Percentiles rank a stretch among this genome's conserved stretches.
phyloP scores from a whole-genome alignment of 2,329 filamentous ascomycete genomes.

The Fusarium continuum region DNA sequence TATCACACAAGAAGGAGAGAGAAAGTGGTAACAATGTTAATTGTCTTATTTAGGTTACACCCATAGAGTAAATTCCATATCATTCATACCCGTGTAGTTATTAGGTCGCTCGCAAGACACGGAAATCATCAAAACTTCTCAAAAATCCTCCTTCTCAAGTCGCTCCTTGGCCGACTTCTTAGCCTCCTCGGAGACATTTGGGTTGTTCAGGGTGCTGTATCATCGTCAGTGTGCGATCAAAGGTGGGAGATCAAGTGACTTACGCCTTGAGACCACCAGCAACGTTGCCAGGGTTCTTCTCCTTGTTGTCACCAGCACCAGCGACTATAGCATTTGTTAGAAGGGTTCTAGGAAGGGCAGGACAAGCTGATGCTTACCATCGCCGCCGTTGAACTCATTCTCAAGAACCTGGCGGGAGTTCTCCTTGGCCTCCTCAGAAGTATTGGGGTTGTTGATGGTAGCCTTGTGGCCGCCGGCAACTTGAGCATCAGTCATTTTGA shows the following conservation, averaged over 20 bases:
- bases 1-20: neutral
- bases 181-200: conserved; percentile 64
- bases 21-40: neutral
- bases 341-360: neutral
- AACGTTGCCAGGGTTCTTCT: conserved; percentile 65
- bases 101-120: neutral
- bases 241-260: conserved; percentile 28
- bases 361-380: conserved; percentile 40
- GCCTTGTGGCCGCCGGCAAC: conserved; percentile 68
- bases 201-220: conserved; percentile 61
- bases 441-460: conserved; percentile 65
- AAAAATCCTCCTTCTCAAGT: conserved; percentile 48
- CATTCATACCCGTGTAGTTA: neutral
- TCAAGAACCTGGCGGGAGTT: conserved; percentile 63
- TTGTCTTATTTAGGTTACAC: neutral
- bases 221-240: neutral
- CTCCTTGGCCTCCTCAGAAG: conserved; percentile 64
- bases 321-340: conserved; percentile 38
- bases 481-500: conserved; percentile 60
- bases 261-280: conserved; percentile 62
- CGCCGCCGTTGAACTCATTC: conserved; percentile 56
- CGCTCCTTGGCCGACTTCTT: conserved; percentile 64
- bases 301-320: conserved; percentile 46
- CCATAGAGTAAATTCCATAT: neutral
- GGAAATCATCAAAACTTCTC: neutral